These are phyloP conservation scores for Aspergillus caelatus DNA, from an alignment of 2,329 filamentous ascomycete genomes.

Conservation along the genomic window DNA sequence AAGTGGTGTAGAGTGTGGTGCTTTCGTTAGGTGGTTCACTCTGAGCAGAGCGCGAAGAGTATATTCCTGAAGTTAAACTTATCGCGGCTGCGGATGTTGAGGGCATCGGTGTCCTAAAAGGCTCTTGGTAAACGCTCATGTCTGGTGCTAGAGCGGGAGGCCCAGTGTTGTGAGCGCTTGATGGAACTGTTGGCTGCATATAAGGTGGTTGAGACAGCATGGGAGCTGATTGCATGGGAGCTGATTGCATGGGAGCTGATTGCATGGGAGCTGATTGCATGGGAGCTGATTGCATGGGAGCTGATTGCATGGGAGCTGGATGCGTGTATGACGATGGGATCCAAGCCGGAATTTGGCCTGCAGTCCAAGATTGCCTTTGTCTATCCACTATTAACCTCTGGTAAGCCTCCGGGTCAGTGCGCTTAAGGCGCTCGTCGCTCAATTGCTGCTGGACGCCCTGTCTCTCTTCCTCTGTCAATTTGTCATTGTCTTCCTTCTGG, in stretches of 20 bases:
- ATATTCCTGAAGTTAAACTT: not conserved
- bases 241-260: not conserved
- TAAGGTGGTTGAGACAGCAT: not conserved
- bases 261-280: not conserved
- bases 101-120: not conserved
- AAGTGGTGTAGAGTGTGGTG: not conserved
- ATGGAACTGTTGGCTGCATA: slow-evolving; percentile 2
- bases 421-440: slow-evolving; percentile 43
- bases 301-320: not conserved
- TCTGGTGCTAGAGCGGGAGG: slow-evolving; percentile 29
- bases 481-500: slow-evolving; percentile 67
- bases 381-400: slow-evolving; percentile 24
- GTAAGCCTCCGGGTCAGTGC: slow-evolving; percentile 40
- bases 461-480: slow-evolving; percentile 64
- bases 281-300: not conserved
- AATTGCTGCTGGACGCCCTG: slow-evolving; percentile 55
- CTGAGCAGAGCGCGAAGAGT: not conserved
- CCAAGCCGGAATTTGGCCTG: not conserved
- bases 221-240: not conserved
- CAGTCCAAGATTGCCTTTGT: slow-evolving; percentile 9
- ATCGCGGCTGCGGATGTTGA: not conserved
- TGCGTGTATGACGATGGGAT: not conserved
- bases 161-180: slow-evolving; percentile 16
- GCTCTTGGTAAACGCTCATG: slow-evolving; percentile 16
- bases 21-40: not conserved